Percentiles rank a stretch among this genome's conserved stretches.
These are phyloP conservation scores for Flaveria brownii DNA, from an alignment of 129 eudicot genomes.

Conservation along the genomic window DNA sequence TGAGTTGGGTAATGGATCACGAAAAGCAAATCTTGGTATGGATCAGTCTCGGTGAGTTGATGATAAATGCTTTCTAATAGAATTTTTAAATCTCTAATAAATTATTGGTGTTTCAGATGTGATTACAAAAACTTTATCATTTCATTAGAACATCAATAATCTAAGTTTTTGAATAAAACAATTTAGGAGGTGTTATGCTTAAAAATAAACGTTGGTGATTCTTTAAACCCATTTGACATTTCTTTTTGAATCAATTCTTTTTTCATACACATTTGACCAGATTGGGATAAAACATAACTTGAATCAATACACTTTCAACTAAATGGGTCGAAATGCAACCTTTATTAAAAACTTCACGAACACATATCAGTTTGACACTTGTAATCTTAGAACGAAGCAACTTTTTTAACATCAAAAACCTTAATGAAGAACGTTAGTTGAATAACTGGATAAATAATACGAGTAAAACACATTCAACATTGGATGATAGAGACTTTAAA, in stretches of 20 bases:
- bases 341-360: not conserved
- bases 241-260: not conserved
- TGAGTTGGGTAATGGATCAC: not conserved
- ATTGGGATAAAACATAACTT: not conserved
- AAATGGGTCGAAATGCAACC: not conserved
- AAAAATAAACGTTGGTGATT: not conserved
- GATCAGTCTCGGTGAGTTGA: not conserved
- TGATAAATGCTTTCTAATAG: not conserved
- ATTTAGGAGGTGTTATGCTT: not conserved
- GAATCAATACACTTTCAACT: not conserved
- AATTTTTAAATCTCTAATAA: not conserved
- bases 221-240: not conserved
- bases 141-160: not conserved
- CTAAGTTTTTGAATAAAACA: not conserved
- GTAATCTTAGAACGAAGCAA: not conserved
- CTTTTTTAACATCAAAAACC: constrained; percentile 15
- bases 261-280: not conserved
- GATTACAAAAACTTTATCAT: not conserved
- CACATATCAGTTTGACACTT: constrained; percentile 2
- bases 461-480: constrained; percentile 3
- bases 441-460: not conserved
- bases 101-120: not conserved
- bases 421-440: not conserved
- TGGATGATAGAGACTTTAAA: not conserved
- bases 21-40: not conserved